Evolutionary conservation across 495 filamentous ascomycete species (phyloP).

Genomic region (Lentithecium fluviatile): DNA sequence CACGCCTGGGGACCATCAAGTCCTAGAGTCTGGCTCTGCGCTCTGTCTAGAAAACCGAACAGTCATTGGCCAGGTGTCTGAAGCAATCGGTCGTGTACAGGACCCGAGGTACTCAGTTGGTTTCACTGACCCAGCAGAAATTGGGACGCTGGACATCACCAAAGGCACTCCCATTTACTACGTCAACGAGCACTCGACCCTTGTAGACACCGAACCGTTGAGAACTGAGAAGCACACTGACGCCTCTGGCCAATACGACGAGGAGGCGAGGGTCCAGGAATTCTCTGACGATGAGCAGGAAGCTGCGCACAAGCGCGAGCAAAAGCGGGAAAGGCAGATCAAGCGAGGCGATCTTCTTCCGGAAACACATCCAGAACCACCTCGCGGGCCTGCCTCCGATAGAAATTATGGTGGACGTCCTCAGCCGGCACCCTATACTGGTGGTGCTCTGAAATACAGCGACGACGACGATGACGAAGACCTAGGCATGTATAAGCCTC

Average conservation of each 20-base stretch:
- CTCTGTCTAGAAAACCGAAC: conserved; percentile 75
- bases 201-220: conserved; percentile 79
- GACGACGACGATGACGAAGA: conserved; percentile 38
- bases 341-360: conserved; percentile 4
- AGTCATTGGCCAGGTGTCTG: conserved; percentile 74
- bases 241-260: conserved; percentile 90
- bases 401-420: background rate
- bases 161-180: conserved; percentile 73
- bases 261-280: conserved; percentile 88
- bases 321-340: conserved; percentile 33
- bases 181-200: conserved; percentile 68
- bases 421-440: conserved; percentile 12
- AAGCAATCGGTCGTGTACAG: conserved; percentile 77
- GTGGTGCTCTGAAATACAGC: conserved; percentile 29
- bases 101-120: conserved; percentile 77
- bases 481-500: conserved; percentile 36
- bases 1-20: conserved; percentile 75
- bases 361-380: background rate
- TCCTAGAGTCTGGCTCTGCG: conserved; percentile 77
- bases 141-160: conserved; percentile 61
- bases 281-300: conserved; percentile 97
- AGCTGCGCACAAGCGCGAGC: conserved; percentile 66
- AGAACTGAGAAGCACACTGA: conserved; percentile 79
- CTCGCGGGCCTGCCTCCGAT: too few species aligned
- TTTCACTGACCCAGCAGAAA: conserved; percentile 64